phyloP scores from a whole-genome alignment of 257 asterid species.

The Solanum dulcamara region DNA sequence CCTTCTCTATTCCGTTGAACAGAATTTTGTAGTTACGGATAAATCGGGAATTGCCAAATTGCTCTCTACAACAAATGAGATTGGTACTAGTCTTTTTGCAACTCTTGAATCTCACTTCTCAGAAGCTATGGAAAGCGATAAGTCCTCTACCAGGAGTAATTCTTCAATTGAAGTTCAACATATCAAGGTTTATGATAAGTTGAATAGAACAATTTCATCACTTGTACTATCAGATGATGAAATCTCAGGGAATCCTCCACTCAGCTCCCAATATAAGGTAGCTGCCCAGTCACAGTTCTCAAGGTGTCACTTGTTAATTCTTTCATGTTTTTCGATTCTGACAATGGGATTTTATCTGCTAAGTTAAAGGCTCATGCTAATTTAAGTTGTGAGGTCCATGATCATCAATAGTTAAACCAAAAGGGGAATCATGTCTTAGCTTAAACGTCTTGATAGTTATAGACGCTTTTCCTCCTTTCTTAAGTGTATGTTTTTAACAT shows the following conservation, averaged over 20 bases:
- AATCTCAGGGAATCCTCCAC: slow-evolving; percentile 9
- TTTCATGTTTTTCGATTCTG: slow-evolving; percentile 44
- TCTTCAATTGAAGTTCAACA: slow-evolving; percentile 39
- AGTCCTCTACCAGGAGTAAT: slow-evolving; percentile 15
- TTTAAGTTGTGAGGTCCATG: slow-evolving; percentile 13
- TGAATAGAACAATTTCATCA: slow-evolving; percentile 45
- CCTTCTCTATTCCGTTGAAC: slow-evolving; percentile 7
- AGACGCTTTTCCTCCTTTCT: neutral
- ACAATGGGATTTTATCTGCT: slow-evolving; percentile 44
- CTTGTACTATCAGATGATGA: slow-evolving; percentile 32
- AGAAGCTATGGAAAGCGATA: slow-evolving; percentile 23
- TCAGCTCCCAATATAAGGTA: slow-evolving; percentile 63
- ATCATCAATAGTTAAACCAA: neutral
- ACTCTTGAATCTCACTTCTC: slow-evolving; percentile 56
- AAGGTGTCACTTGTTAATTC: slow-evolving; percentile 37
- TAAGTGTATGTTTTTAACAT: slow-evolving; percentile 13
- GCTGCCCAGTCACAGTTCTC: slow-evolving; percentile 60
- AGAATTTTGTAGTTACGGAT: slow-evolving; percentile 48
- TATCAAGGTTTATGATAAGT: slow-evolving; percentile 41
- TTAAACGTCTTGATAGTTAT: neutral
- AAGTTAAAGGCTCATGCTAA: slow-evolving; percentile 25
- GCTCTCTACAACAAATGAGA: slow-evolving; percentile 58
- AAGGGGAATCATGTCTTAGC: neutral
- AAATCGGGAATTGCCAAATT: slow-evolving; percentile 44
- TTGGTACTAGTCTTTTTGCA: slow-evolving; percentile 54